These are phyloP conservation scores for Mentha longifolia DNA, from an alignment of 257 asterid genomes.

Conservation along the genomic window DNA sequence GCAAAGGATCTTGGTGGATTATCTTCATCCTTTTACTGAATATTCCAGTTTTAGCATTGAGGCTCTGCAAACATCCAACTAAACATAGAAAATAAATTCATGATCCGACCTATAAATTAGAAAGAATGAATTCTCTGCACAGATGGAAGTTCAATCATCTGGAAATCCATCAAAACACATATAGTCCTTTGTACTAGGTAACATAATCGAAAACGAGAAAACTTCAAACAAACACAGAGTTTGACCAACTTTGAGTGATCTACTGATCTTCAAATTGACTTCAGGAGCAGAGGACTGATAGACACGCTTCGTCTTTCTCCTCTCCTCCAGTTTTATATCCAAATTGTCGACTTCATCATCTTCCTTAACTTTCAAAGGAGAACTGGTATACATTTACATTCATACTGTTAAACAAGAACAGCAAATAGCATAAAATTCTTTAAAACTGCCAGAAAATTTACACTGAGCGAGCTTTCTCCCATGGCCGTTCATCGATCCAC, in stretches of 20 bases:
- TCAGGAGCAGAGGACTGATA: slow-evolving; percentile 75
- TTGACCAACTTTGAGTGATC: slow-evolving; percentile 87
- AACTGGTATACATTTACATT: slow-evolving; percentile 49
- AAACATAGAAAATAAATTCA: slow-evolving; percentile 63
- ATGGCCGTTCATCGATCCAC: slow-evolving; percentile 85
- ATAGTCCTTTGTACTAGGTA: neutral
- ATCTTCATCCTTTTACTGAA: slow-evolving; percentile 92
- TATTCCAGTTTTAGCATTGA: slow-evolving; percentile 88
- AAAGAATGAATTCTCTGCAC: slow-evolving; percentile 25
- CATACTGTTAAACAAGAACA: neutral
- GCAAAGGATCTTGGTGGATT: slow-evolving; percentile 81
- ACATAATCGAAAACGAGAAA: slow-evolving; percentile 9
- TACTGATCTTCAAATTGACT: slow-evolving; percentile 93
- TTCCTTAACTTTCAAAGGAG: slow-evolving; percentile 88
- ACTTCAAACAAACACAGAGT: slow-evolving; percentile 38
- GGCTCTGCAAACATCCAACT: slow-evolving; percentile 99
- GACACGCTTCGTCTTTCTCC: slow-evolving; percentile 68
- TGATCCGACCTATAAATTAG: slow-evolving; percentile 33
- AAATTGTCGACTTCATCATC: slow-evolving; percentile 92
- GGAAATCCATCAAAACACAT: neutral
- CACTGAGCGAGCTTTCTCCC: slow-evolving; percentile 96
- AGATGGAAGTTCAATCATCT: slow-evolving; percentile 8
- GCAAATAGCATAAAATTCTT: slow-evolving; percentile 9
- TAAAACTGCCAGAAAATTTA: slow-evolving; percentile 30
- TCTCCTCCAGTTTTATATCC: slow-evolving; percentile 72